Evolutionary conservation across 139 green algal genomes (phyloP).

Genomic region (Chlorella sp.): DNA sequence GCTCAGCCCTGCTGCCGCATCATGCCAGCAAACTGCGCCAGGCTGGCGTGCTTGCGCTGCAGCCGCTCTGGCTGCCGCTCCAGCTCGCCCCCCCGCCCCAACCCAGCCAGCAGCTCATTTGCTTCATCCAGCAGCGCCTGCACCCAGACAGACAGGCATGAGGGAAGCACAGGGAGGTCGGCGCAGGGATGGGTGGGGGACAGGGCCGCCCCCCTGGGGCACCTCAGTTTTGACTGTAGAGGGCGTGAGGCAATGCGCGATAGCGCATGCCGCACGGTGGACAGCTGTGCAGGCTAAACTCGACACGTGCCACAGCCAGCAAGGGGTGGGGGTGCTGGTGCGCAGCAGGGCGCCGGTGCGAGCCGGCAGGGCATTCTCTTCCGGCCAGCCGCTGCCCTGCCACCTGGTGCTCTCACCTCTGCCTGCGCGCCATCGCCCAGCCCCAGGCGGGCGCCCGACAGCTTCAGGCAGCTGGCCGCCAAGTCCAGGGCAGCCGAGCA

Average conservation of each 20-base stretch:
- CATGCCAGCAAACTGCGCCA: neutral
- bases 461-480: constrained; percentile 40
- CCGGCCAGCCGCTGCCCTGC: too few species aligned
- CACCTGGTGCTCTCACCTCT: neutral
- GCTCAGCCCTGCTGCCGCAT: neutral
- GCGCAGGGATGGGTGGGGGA: too few species aligned
- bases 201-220: too few species aligned
- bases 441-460: constrained; percentile 17
- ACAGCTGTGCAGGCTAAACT: too few species aligned
- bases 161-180: neutral
- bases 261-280: too few species aligned
- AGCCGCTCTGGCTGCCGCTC: neutral
- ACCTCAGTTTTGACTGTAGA: too few species aligned
- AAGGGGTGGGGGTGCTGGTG: neutral
- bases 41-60: constrained; percentile 29
- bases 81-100: neutral
- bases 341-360: neutral
- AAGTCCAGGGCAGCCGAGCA: constrained; percentile 38
- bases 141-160: neutral
- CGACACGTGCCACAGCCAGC: neutral
- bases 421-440: neutral
- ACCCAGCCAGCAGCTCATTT: neutral
- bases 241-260: too few species aligned
- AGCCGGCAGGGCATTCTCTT: too few species aligned
- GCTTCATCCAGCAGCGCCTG: constrained; percentile 20